phyloP scores from a whole-genome alignment of 2,329 filamentous ascomycete species.

The Cercospora berteroae region DNA sequence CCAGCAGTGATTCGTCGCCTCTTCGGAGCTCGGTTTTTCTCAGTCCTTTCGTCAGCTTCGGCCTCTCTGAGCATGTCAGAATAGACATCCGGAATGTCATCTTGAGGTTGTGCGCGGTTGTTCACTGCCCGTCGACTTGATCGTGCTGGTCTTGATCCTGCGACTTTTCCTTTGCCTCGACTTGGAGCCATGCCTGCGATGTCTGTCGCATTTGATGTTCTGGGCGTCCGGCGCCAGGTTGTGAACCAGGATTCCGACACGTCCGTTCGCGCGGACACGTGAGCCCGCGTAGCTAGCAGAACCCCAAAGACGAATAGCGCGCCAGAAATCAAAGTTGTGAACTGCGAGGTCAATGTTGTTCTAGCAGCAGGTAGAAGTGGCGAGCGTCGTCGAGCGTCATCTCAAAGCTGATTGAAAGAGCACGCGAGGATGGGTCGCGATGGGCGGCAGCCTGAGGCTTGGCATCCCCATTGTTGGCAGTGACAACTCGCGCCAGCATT shows the following conservation, averaged over 20 bases:
- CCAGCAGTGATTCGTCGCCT: conserved; percentile 24
- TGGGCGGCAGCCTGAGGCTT: neutral
- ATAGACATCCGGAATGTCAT: conserved; percentile 29
- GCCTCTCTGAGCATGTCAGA: conserved; percentile 35
- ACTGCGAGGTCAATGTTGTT: neutral
- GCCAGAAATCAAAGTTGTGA: neutral
- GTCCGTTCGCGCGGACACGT: neutral
- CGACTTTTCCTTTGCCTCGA: conserved; percentile 31
- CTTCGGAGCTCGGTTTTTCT: conserved; percentile 31
- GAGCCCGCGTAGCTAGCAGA: neutral
- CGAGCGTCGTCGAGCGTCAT: neutral
- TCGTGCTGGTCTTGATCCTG: conserved; percentile 1
- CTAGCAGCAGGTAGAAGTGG: neutral
- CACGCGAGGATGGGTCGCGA: neutral
- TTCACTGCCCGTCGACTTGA: conserved; percentile 18
- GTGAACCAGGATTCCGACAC: neutral
- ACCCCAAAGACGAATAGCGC: neutral
- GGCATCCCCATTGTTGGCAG: neutral
- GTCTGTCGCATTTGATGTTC: neutral
- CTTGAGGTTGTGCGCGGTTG: conserved; percentile 8
- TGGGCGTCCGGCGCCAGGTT: neutral
- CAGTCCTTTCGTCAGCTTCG: conserved; percentile 17
- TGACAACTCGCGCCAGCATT: neutral
- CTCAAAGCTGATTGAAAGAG: neutral
- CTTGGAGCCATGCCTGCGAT: conserved; percentile 32